Evolutionary conservation across 1,284 basidiomycete genomes (phyloP), one percentile per base, ranked within the genome.

Genomic region (Cutaneotrichosporon curvatum): DNA sequence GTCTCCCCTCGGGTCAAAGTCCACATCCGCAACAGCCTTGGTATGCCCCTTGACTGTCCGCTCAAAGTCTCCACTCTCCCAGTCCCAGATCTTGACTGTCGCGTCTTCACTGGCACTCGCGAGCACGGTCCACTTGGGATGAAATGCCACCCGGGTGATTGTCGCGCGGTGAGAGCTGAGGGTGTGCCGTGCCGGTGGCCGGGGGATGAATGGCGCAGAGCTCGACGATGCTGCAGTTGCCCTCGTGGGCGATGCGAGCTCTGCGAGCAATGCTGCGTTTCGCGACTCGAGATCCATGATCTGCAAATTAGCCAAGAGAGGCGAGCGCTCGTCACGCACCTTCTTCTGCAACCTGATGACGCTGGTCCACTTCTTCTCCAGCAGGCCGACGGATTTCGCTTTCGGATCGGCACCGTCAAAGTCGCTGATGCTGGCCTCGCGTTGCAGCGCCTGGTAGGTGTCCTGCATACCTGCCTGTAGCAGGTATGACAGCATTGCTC

Each of bases 331-430:
- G 11, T 20, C 35, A 15, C 20, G 54, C 55, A 85, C 87, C 82
- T 92, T 92, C 76, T 91, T 89, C 75, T 94, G 90, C 61, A 94
- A 68, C 52, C 89, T 78, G 51, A 94, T 90, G 19, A 92, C 87
- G 62, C 84, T 85, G 21, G 87, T 91, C 89, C 89, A 94, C 70
- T 94, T 94, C 81, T 91, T 92, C 74, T 89, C 89, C 51, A 94
- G 73, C 49, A 94, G 73, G 0, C 87, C 88, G 2, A 82, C 81
- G 63, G 82, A 86, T 62, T 85, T 85, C 40, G 84, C 81, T 62
- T 85, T 87, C 15, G 87, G 81, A 74, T 91, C 70, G 40, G 66
- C 85, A 16, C 82, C 82, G 9, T 78, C 76, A 65, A 88, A 88
- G 48, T 83, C 82, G 32, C 76, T 62, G 62, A 77, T 71, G 21